Conservation (phyloP, 228 moss, liverwort and hornwort genomes). For the Sphagnum magellanicum region DNA sequence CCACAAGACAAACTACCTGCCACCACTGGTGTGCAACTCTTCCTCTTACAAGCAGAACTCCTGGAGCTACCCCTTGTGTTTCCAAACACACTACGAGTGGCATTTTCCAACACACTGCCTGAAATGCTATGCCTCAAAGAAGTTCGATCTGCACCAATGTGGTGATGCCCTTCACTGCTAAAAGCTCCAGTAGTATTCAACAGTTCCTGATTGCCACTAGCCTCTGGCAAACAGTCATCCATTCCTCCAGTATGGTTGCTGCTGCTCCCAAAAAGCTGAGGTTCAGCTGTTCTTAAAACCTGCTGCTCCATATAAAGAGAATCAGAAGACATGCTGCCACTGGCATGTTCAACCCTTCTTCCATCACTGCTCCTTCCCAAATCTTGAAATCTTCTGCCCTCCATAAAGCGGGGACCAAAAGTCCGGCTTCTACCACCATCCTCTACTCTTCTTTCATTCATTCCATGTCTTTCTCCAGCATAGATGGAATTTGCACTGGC, state of each 20-base stretch:
- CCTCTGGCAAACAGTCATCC: conserved; percentile 22
- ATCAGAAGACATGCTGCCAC: conserved; percentile 36
- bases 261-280: conserved; percentile 24
- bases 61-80: conserved; percentile 65
- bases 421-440: conserved; percentile 22
- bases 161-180: conserved; percentile 35
- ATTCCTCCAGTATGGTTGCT: conserved; percentile 21
- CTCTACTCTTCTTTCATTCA: conserved; percentile 34
- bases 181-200: conserved; percentile 37
- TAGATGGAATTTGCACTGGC: conserved; percentile 10
- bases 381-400: conserved; percentile 25
- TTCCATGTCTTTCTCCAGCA: conserved; percentile 24
- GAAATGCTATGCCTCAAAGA: conserved; percentile 22
- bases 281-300: conserved; percentile 29
- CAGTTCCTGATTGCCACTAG: conserved; percentile 31
- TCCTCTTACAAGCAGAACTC: conserved; percentile 74
- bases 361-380: conserved; percentile 36
- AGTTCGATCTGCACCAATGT: conserved; percentile 27
- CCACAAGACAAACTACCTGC: conserved; percentile 49
- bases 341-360: conserved; percentile 32
- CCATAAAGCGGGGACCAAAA: conserved; percentile 35
- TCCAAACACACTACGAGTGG: conserved; percentile 25
- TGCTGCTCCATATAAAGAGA: conserved; percentile 39
- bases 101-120: conserved; percentile 23
- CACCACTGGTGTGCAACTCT: conserved; percentile 63